These are phyloP conservation scores for Saccharomycopsis selenospora DNA, from an alignment of 805 yeast genomes.

Conservation along the genomic window DNA sequence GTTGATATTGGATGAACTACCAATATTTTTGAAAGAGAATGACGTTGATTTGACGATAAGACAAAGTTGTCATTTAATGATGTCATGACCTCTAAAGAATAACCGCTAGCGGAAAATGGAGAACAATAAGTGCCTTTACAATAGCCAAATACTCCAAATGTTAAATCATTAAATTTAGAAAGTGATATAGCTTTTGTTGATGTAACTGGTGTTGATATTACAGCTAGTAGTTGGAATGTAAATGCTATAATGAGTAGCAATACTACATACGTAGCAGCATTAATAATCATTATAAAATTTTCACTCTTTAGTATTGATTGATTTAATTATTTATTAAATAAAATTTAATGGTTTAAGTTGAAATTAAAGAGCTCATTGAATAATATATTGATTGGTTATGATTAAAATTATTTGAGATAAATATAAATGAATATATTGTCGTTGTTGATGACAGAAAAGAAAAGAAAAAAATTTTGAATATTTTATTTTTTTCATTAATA, in stretches of 20 bases:
- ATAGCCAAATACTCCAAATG: slow-evolving; percentile 2
- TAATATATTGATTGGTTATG: too few species aligned
- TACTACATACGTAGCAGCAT: not conserved
- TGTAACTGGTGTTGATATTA: not conserved
- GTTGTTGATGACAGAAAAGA: too few species aligned
- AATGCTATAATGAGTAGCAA: slow-evolving; percentile 2
- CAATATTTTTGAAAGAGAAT: not conserved
- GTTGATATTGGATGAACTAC: not conserved
- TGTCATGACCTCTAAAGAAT: not conserved
- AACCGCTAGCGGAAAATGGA: not conserved
- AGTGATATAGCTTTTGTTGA: not conserved
- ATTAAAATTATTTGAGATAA: too few species aligned
- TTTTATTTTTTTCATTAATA: too few species aligned
- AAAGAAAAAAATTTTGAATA: too few species aligned
- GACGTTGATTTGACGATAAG: not conserved
- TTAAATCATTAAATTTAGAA: not conserved
- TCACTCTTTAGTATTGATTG: too few species aligned
- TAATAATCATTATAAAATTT: not conserved
- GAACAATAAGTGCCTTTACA: not conserved
- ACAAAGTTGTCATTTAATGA: not conserved
- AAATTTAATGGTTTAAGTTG: too few species aligned
- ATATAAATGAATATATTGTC: too few species aligned
- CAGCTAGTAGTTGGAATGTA: not conserved
- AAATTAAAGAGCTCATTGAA: too few species aligned
- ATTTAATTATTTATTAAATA: too few species aligned